Evolutionary conservation across 2,329 filamentous ascomycete genomes (phyloP).

Genomic region (Curvularia verruculosa): DNA sequence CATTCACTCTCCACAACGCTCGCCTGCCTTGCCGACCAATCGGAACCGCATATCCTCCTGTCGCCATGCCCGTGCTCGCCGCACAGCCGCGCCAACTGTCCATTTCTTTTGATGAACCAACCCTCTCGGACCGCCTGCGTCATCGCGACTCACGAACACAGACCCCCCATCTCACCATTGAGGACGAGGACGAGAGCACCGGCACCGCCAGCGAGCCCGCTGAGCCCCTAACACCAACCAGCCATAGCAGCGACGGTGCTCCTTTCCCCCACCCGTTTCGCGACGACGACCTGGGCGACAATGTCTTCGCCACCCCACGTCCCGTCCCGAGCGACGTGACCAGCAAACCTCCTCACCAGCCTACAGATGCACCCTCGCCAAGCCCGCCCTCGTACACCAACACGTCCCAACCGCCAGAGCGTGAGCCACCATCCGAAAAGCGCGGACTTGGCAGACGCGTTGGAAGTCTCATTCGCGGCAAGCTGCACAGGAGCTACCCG

Average conservation of each 20-base stretch:
- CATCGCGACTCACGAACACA: constrained; percentile 37
- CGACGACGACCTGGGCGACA: constrained; percentile 33
- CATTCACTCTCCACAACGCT: constrained; percentile 8
- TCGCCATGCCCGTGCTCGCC: constrained; percentile 35
- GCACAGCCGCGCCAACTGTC: constrained; percentile 24
- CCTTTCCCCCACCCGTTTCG: constrained; percentile 40
- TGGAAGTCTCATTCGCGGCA: constrained; percentile 43
- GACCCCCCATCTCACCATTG: constrained; percentile 40
- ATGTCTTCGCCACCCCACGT: constrained; percentile 26
- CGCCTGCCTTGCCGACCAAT: constrained; percentile 12
- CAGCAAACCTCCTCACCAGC: constrained; percentile 11
- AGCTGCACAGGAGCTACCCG: constrained; percentile 17
- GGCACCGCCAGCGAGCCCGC: constrained; percentile 48
- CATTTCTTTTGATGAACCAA: constrained; percentile 29
- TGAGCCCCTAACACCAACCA: constrained; percentile 49
- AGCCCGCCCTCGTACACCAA: constrained; percentile 1
- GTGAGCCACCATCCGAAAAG: constrained; percentile 30
- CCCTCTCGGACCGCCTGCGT: constrained; percentile 27
- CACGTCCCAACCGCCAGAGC: constrained; percentile 11
- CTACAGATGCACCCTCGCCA: constrained; percentile 8
- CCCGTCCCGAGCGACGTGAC: constrained; percentile 13
- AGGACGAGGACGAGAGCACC: constrained; percentile 49
- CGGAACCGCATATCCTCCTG: constrained; percentile 12
- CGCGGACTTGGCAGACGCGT: constrained; percentile 40
- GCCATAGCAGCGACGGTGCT: constrained; percentile 41